phyloP scores from a whole-genome alignment of 2,329 filamentous ascomycete species.

The Plenodomus lindquistii region DNA sequence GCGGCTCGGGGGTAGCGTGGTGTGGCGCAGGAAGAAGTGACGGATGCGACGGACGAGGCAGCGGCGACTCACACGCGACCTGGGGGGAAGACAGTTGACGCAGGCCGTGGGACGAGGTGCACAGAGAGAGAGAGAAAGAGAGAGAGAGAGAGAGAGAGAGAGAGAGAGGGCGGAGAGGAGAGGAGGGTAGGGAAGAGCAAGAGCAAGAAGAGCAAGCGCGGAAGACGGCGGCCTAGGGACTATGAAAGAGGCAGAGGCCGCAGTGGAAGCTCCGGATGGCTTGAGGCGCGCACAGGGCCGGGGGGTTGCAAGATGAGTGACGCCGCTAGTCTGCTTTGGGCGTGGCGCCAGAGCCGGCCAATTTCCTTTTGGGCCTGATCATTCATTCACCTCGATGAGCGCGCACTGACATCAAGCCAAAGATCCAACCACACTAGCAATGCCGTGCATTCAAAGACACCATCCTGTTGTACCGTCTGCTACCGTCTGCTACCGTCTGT shows the following conservation, averaged over 20 bases:
- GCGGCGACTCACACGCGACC: conserved; percentile 30
- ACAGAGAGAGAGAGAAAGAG: conserved; percentile 11
- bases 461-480: too few species aligned
- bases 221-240: conserved; percentile 29
- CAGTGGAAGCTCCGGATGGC: conserved; percentile 37
- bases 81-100: conserved; percentile 15
- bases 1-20: conserved; percentile 8
- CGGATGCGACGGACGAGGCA: neutral
- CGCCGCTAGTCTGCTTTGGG: conserved; percentile 14
- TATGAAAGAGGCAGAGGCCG: conserved; percentile 32
- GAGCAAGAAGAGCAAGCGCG: conserved; percentile 9
- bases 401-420: too few species aligned
- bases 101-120: conserved; percentile 1
- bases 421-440: too few species aligned
- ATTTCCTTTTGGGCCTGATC: conserved; percentile 27
- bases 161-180: too few species aligned
- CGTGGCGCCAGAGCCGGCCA: conserved; percentile 9
- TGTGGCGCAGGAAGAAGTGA: conserved; percentile 8
- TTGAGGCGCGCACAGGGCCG: conserved; percentile 32
- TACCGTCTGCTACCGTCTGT: too few species aligned
- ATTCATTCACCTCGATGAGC: too few species aligned
- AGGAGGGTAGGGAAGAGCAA: neutral
- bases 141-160: too few species aligned
- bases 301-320: conserved; percentile 10
- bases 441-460: too few species aligned